Evolutionary conservation across 2,329 filamentous ascomycete species (phyloP).

Genomic region (Penicillium sp.): DNA sequence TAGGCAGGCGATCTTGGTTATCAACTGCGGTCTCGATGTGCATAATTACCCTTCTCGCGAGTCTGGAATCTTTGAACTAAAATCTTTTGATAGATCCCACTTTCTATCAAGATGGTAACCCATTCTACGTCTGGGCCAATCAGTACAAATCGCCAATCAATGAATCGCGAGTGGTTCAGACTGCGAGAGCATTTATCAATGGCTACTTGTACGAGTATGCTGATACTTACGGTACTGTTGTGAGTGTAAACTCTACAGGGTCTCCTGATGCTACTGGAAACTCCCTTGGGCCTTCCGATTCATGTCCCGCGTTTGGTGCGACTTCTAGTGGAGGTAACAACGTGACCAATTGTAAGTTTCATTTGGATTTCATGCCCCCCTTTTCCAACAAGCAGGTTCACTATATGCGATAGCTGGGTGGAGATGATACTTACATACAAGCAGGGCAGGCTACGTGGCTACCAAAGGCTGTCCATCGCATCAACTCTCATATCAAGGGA

Average conservation of each 20-base stretch:
- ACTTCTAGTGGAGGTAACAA: conserved; percentile 36
- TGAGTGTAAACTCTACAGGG: conserved; percentile 60
- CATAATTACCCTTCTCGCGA: not conserved
- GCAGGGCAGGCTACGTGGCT: conserved; percentile 20
- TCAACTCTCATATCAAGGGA: conserved; percentile 58
- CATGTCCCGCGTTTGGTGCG: conserved; percentile 62
- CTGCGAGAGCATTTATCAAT: conserved; percentile 61
- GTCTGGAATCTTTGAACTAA: not conserved
- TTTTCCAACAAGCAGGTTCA: too few species aligned
- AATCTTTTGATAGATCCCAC: conserved; percentile 42
- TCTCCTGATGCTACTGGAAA: conserved; percentile 58
- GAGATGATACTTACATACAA: not conserved
- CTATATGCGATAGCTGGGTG: too few species aligned
- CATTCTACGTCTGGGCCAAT: conserved; percentile 66
- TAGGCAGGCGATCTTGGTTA: conserved; percentile 22
- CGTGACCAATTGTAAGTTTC: conserved; percentile 20
- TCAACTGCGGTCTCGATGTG: conserved; percentile 24
- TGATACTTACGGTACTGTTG: conserved; percentile 57
- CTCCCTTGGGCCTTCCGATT: conserved; percentile 64
- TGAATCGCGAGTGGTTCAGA: conserved; percentile 55
- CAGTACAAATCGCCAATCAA: conserved; percentile 57
- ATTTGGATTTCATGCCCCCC: not conserved
- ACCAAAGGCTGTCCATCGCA: conserved; percentile 39
- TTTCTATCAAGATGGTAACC: conserved; percentile 51
- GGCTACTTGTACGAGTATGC: conserved; percentile 62